Conservation (phyloP, 1,284 basidiomycete species). For the Neolentinus lepideus region DNA sequence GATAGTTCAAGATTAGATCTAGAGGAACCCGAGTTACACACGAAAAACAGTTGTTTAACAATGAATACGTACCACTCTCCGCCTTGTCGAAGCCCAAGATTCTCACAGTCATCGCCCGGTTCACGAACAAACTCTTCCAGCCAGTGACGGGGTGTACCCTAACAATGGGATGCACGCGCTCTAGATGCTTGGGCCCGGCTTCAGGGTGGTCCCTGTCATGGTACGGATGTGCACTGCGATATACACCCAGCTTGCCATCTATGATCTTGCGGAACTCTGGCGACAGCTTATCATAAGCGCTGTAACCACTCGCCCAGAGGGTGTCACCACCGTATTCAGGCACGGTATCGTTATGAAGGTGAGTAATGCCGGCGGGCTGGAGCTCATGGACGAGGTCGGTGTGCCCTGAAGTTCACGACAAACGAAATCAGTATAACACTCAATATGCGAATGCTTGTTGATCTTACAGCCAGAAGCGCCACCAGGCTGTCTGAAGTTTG, state of each 20-base stretch:
- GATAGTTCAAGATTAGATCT: not conserved
- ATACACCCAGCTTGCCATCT: not conserved
- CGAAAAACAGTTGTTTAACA: not conserved
- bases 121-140: slow-evolving; percentile 29
- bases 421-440: not conserved
- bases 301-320: not conserved
- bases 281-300: slow-evolving; percentile 1
- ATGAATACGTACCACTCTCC: not conserved
- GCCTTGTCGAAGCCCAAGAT: not conserved
- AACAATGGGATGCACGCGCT: slow-evolving; percentile 12
- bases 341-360: slow-evolving; percentile 18
- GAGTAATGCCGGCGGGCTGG: slow-evolving; percentile 25
- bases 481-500: not conserved
- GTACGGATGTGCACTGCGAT: not conserved
- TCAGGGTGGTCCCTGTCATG: not conserved
- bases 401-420: slow-evolving; percentile 16
- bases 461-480: not conserved
- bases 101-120: slow-evolving; percentile 11
- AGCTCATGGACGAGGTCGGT: slow-evolving; percentile 27
- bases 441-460: not conserved
- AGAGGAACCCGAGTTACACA: not conserved
- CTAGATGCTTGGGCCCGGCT: not conserved
- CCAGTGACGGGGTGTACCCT: slow-evolving; percentile 29
- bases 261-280: not conserved
- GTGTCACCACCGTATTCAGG: slow-evolving; percentile 1